Evolutionary conservation across 306 rosid genomes (phyloP).

Genomic region (Crataegus laevigata): DNA sequence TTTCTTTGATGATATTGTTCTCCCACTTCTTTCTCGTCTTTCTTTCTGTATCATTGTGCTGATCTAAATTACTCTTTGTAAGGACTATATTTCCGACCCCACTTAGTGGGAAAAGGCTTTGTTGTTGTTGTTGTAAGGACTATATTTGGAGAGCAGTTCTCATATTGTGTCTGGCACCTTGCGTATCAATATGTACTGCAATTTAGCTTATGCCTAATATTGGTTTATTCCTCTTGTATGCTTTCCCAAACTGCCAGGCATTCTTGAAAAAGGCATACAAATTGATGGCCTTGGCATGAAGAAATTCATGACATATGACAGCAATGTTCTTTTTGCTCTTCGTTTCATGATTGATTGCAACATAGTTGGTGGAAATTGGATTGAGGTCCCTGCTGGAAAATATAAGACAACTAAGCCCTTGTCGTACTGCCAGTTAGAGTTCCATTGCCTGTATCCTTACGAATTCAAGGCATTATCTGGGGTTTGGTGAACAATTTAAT

Average conservation of each 20-base stretch:
- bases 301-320: conserved; percentile 88
- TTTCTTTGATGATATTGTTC: not conserved
- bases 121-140: not conserved
- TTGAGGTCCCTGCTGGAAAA: conserved; percentile 78
- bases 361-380: conserved; percentile 97
- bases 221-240: not conserved
- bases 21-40: not conserved
- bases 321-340: conserved; percentile 97
- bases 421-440: conserved; percentile 81
- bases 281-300: conserved; percentile 86
- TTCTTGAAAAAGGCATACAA: conserved; percentile 91
- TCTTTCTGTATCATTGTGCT: not conserved
- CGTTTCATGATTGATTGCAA: conserved; percentile 94
- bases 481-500: not conserved
- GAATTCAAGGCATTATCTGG: not conserved
- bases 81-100: not conserved
- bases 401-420: conserved; percentile 45
- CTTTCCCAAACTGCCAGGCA: conserved; percentile 49
- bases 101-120: too few species aligned
- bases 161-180: not conserved
- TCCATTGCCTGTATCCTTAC: conserved; percentile 87
- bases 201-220: conserved; percentile 7
- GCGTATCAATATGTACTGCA: not conserved
- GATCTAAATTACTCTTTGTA: not conserved
- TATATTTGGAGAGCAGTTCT: not conserved